Conservation (phyloP, 768 basidiomycete species). For the Russula sp. region DNA sequence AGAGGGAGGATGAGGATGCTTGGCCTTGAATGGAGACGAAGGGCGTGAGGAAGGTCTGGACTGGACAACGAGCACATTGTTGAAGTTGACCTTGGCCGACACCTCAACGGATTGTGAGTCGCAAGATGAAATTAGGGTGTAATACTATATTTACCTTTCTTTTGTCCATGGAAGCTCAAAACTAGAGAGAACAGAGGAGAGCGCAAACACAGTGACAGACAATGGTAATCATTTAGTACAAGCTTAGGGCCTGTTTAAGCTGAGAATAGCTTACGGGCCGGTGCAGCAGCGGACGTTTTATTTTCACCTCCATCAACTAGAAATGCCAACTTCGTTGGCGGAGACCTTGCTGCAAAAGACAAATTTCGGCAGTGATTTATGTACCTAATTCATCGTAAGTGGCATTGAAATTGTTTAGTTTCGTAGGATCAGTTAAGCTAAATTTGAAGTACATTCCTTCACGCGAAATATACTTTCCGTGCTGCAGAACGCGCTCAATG, state of each 20-base stretch:
- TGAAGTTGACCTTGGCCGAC: slow-evolving; percentile 46
- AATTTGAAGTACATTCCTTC: too few relatives aligned
- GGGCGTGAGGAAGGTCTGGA: slow-evolving; percentile 38
- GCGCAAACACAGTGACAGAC: not conserved
- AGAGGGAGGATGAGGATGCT: slow-evolving; percentile 28
- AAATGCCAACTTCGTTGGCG: too few relatives aligned
- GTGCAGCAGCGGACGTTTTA: too few relatives aligned
- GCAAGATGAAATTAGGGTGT: not conserved
- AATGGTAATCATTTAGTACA: not conserved
- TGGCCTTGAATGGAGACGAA: slow-evolving; percentile 43
- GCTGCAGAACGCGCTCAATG: too few relatives aligned
- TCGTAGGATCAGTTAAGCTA: too few relatives aligned
- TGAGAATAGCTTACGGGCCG: too few relatives aligned
- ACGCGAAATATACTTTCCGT: too few relatives aligned
- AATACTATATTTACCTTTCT: slow-evolving; percentile 18
- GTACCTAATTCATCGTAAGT: too few relatives aligned
- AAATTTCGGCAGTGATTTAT: too few relatives aligned
- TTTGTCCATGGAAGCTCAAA: slow-evolving; percentile 18
- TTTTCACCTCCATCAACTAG: too few relatives aligned
- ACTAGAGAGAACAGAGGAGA: not conserved
- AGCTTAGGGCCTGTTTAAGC: slow-evolving; percentile 3
- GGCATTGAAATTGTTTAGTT: too few relatives aligned
- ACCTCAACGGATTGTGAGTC: slow-evolving; percentile 36
- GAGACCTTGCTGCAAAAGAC: too few relatives aligned
- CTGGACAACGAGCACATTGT: slow-evolving; percentile 27